A percentile compares a stretch with the other conserved stretches of the same genome.
These are phyloP conservation scores for Amaranthus palmeri DNA, from an alignment of 148 eudicot species.

Conservation along the genomic window DNA sequence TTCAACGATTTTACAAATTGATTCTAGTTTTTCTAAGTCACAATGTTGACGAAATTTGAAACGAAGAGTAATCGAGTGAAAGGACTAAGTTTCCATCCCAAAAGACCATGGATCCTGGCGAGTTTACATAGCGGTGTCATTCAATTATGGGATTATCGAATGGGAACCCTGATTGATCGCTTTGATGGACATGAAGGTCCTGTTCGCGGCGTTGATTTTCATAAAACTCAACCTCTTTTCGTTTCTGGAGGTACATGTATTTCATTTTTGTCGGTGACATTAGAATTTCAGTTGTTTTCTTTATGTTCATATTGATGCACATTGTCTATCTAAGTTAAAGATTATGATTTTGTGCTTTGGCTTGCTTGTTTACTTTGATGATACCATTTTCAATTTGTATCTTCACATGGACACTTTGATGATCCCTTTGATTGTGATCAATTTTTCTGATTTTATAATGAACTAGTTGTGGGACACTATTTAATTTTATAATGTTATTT, in stretches of 20 bases:
- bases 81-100: slow-evolving; percentile 67
- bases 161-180: slow-evolving; percentile 76
- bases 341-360: neutral
- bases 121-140: slow-evolving; percentile 77
- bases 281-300: slow-evolving; percentile 5
- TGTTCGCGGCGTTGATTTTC: slow-evolving; percentile 73
- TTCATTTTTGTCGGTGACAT: slow-evolving; percentile 1
- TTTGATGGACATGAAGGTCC: slow-evolving; percentile 80
- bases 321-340: neutral
- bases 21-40: neutral
- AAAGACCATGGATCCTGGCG: slow-evolving; percentile 81
- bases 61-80: slow-evolving; percentile 84
- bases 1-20: neutral
- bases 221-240: slow-evolving; percentile 63
- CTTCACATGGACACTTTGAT: too few relatives aligned
- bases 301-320: neutral
- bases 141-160: slow-evolving; percentile 80
- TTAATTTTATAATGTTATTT: too few relatives aligned
- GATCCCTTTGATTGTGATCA: neutral
- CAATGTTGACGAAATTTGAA: slow-evolving; percentile 79
- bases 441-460: neutral
- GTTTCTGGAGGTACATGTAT: slow-evolving; percentile 66
- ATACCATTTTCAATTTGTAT: neutral
- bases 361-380: neutral
- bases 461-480: too few relatives aligned